Conservation (phyloP, 1,284 basidiomycete genomes). For the Puccinia novopanici region DNA sequence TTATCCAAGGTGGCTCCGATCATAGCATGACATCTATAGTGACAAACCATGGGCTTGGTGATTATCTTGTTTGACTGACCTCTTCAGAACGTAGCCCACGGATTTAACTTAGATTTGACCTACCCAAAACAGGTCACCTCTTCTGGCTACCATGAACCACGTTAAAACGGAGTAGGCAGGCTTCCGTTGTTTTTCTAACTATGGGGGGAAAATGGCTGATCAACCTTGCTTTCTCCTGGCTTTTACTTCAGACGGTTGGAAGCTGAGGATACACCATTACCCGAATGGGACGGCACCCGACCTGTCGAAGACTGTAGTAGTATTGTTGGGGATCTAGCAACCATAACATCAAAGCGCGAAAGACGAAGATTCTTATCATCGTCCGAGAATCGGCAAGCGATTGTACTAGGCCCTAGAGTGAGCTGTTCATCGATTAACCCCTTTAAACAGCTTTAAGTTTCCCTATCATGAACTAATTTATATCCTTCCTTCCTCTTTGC, state of each 20-base stretch:
- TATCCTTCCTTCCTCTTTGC: background rate
- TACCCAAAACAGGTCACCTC: constrained; percentile 32
- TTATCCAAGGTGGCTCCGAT: background rate
- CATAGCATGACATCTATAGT: constrained; percentile 43
- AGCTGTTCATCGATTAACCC: background rate
- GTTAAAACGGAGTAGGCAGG: constrained; percentile 24
- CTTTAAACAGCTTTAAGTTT: background rate
- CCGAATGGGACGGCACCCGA: constrained; percentile 28
- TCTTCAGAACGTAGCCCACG: background rate
- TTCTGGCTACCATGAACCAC: constrained; percentile 49
- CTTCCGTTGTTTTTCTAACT: background rate
- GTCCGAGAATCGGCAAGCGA: constrained; percentile 14
- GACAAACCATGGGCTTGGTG: constrained; percentile 50
- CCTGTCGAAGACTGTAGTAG: constrained; percentile 45
- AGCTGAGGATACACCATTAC: constrained; percentile 38
- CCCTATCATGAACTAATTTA: background rate
- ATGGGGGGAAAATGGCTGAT: background rate
- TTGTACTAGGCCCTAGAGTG: constrained; percentile 38
- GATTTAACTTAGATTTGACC: too few species aligned
- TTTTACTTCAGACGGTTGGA: constrained; percentile 33
- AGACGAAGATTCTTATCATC: constrained; percentile 35
- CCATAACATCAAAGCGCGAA: constrained; percentile 15
- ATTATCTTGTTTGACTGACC: background rate
- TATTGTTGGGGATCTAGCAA: constrained; percentile 2
- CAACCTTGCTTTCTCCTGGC: background rate